A percentile compares a stretch with the other conserved stretches of the same genome.
These are phyloP conservation scores for Pseudozyma sp. DNA, from an alignment of 1,284 basidiomycete species.

Conservation along the genomic window DNA sequence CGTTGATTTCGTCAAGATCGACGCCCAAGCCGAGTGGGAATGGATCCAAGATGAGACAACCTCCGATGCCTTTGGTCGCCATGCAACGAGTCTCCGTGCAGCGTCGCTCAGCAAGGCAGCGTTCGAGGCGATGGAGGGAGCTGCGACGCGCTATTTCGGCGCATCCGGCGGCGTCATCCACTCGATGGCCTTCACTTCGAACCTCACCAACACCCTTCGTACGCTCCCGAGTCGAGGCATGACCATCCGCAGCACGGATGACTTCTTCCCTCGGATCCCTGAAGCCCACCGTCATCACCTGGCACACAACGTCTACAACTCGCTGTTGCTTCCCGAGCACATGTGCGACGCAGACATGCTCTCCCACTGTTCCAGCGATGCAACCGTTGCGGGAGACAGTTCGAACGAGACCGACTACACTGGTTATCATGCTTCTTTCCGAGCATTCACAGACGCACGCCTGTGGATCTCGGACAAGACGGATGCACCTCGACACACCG, in stretches of 20 bases:
- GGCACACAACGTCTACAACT: constrained; percentile 50
- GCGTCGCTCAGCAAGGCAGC: constrained; percentile 14
- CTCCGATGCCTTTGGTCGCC: not conserved
- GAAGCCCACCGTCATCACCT: constrained; percentile 65
- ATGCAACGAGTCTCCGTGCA: not conserved
- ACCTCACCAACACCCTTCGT: constrained; percentile 31
- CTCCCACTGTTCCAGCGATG: constrained; percentile 20
- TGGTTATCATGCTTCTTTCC: constrained; percentile 55
- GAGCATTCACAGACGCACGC: constrained; percentile 54
- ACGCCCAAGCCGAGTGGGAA: constrained; percentile 63
- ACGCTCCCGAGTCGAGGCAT: constrained; percentile 32
- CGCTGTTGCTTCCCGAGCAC: constrained; percentile 50
- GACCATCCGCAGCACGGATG: constrained; percentile 40
- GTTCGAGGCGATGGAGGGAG: constrained; percentile 44
- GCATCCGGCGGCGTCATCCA: constrained; percentile 49
- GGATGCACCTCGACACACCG: constrained; percentile 13
- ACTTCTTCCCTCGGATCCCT: constrained; percentile 61
- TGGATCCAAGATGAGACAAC: constrained; percentile 15
- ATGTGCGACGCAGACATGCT: constrained; percentile 66
- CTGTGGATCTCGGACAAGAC: constrained; percentile 40
- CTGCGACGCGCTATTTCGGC: constrained; percentile 55
- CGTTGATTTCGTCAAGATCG: constrained; percentile 66
- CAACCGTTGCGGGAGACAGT: constrained; percentile 5
- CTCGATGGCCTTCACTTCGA: constrained; percentile 57
- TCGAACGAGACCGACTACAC: constrained; percentile 22